Base-by-base conservation (phyloP, 805 yeast species). In the Torulaspora microellipsoides region DNA sequence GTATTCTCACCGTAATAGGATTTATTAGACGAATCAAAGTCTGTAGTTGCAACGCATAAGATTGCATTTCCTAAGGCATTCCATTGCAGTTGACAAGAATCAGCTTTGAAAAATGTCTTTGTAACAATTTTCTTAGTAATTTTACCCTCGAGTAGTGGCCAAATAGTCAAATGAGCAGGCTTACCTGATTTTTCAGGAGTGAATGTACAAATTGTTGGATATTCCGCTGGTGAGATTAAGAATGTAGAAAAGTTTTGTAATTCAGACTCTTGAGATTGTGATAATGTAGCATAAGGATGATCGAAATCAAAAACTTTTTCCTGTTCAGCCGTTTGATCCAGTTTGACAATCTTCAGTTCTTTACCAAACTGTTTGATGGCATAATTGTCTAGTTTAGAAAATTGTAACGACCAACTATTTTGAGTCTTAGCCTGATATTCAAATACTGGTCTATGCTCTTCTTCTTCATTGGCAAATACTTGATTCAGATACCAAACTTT, bases 1-100 rank as follows among this genome's bases (percentile, higher is more conserved):
- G 91, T 88, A 41, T 95, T 87, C 70, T 93, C 98, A 54, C 99
- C 99, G 62, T 93, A 93, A 70, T 93, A 93, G 1, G 95, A 84
- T 72, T 91, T 83, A 65, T 95, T 95, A 28, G 95, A 78, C 27
- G 93, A 75, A 68, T 93, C 99, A 55, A 91, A 95, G 67, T 93
- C 99, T 23, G 97, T 93, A 36, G 93, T 85, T 4, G 97, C 95
- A 56, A 90, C 76, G 37, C 96, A 96, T 60, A 95, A 72, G 48
- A 91, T 73, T 6, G 97, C 95, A 47, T 97, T 93, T 47, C 99
- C 99, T 51, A 89, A 75, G 29, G 80, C 76, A 66, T 95, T 93
- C 99, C 99, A 93, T 63, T 79, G 83, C 70, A 93, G 77, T 56
- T 78, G 83, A 66, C 96, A 93, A 52, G 85, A 78, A 63, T 93